These are phyloP conservation scores for Spirogloea muscicola DNA, from an alignment of 139 green algal genomes.

Conservation along the genomic window DNA sequence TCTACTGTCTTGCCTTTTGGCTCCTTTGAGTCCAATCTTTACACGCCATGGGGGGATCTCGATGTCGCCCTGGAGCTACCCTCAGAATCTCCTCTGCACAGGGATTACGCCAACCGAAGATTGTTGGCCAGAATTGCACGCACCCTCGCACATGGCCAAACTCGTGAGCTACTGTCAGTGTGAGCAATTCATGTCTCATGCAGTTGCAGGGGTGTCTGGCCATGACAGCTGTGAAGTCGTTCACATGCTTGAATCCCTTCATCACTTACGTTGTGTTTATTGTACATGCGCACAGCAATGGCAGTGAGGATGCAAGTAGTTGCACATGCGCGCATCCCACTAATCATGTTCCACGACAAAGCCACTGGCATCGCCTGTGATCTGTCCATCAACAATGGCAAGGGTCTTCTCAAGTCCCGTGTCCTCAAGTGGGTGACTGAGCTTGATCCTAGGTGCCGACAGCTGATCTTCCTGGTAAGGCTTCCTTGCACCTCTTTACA, in stretches of 20 bases:
- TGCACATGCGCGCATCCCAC: slow-evolving; percentile 32
- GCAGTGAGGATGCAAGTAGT: too few relatives aligned
- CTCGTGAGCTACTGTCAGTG: too few relatives aligned
- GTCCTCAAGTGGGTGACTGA: slow-evolving; percentile 18
- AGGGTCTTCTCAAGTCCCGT: slow-evolving; percentile 16
- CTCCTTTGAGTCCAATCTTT: slow-evolving; percentile 39
- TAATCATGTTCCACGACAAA: slow-evolving; percentile 46
- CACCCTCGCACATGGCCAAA: too few relatives aligned
- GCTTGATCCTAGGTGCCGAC: slow-evolving; percentile 13
- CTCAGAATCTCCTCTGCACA: not conserved
- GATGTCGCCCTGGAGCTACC: slow-evolving; percentile 36
- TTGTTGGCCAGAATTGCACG: too few relatives aligned
- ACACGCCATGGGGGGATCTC: slow-evolving; percentile 39
- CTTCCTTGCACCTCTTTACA: too few relatives aligned
- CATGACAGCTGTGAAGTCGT: too few relatives aligned
- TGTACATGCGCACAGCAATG: too few relatives aligned
- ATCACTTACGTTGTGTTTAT: too few relatives aligned
- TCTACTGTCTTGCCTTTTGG: slow-evolving; percentile 24
- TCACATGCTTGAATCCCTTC: too few relatives aligned
- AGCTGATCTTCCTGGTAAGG: slow-evolving; percentile 28
- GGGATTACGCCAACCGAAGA: too few relatives aligned
- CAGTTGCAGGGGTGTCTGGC: too few relatives aligned
- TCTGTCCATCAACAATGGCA: slow-evolving; percentile 36
- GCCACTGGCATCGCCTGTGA: slow-evolving; percentile 41
- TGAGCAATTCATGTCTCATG: too few relatives aligned